Percentiles rank a stretch among this genome's conserved stretches.
phyloP scores from a whole-genome alignment of 495 filamentous ascomycete genomes.

The Cercophora samala region DNA sequence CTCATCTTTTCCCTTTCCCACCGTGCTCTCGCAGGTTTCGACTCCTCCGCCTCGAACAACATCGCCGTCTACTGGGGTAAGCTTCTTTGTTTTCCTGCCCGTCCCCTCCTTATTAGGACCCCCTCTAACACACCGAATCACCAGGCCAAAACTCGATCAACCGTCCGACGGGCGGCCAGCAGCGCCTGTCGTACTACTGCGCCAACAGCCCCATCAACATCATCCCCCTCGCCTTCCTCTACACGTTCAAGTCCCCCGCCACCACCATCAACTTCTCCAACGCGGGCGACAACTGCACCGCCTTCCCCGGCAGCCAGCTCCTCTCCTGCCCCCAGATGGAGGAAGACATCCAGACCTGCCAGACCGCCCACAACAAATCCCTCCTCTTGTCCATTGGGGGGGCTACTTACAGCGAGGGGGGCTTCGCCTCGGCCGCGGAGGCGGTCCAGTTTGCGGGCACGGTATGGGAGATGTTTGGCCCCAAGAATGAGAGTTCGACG shows the following conservation, averaged over 20 bases:
- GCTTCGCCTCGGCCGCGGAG: conserved; percentile 51
- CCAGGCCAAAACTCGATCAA: conserved; percentile 51
- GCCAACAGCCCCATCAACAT: conserved; percentile 43
- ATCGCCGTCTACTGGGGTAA: conserved; percentile 64
- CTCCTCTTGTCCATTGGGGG: conserved; percentile 68
- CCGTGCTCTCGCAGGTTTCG: conserved; percentile 43
- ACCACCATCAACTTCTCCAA: conserved; percentile 58
- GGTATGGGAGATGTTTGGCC: conserved; percentile 69
- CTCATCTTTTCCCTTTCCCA: conserved; percentile 11
- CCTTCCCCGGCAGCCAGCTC: conserved; percentile 54
- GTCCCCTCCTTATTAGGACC: neutral
- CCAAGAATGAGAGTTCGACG: conserved; percentile 17
- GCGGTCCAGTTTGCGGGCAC: conserved; percentile 56
- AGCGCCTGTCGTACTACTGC: conserved; percentile 51
- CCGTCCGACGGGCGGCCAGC: conserved; percentile 40
- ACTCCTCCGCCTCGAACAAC: conserved; percentile 50
- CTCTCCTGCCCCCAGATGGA: conserved; percentile 61
- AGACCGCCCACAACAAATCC: conserved; percentile 55
- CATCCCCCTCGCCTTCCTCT: conserved; percentile 61
- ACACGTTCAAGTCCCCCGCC: conserved; percentile 51
- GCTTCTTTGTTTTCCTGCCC: neutral
- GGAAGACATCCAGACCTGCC: conserved; percentile 63
- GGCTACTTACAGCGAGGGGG: conserved; percentile 58
- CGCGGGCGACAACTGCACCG: conserved; percentile 54
- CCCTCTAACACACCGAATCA: neutral